Evolutionary conservation across 2,329 filamentous ascomycete species (phyloP).

Genomic region (Plenodomus lindquistii): DNA sequence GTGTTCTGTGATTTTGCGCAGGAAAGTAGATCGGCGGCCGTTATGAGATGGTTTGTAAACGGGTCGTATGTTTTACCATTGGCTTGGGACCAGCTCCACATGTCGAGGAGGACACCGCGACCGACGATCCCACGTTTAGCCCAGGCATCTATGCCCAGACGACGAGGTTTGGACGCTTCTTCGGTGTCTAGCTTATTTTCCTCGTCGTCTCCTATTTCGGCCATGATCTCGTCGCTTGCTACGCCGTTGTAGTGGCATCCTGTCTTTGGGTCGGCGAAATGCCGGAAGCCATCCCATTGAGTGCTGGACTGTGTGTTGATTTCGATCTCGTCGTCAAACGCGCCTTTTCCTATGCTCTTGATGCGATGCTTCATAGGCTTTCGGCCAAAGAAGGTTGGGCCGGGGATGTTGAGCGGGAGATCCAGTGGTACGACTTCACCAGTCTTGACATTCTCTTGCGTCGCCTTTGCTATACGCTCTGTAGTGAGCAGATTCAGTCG

Average conservation of each 20-base stretch:
- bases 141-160: conserved; percentile 47
- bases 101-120: conserved; percentile 59
- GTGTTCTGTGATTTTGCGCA: conserved; percentile 21
- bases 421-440: conserved; percentile 61
- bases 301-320: conserved; percentile 41
- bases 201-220: conserved; percentile 19
- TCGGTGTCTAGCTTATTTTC: conserved; percentile 4
- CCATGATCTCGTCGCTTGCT: conserved; percentile 29
- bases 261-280: conserved; percentile 35
- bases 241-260: conserved; percentile 39
- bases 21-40: conserved; percentile 18
- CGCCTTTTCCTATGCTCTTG: conserved; percentile 17
- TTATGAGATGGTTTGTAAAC: conserved; percentile 24
- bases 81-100: conserved; percentile 41
- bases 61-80: conserved; percentile 23
- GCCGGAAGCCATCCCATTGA: conserved; percentile 45
- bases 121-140: conserved; percentile 60
- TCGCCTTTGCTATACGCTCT: conserved; percentile 56
- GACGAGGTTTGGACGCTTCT: conserved; percentile 19
- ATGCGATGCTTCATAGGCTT: conserved; percentile 53
- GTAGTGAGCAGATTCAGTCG: conserved; percentile 64
- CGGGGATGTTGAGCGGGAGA: conserved; percentile 60
- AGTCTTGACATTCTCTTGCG: conserved; percentile 55
- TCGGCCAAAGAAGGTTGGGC: conserved; percentile 60
- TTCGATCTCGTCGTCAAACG: conserved; percentile 33